phyloP scores from a whole-genome alignment of 306 rosid genomes.

The Hippophae rhamnoides region DNA sequence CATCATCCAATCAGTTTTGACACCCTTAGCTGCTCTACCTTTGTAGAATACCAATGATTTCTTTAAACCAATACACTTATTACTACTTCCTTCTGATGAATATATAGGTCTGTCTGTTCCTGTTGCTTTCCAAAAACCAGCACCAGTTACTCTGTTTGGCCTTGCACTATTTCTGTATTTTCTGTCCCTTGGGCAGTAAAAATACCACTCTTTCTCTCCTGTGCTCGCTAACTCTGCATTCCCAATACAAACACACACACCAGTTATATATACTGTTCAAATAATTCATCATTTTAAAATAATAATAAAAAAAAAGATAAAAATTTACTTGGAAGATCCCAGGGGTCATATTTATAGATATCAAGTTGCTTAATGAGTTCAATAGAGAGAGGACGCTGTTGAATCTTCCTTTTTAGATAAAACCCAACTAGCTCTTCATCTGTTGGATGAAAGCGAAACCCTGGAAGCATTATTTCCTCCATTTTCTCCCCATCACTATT shows the following conservation, averaged over 20 bases:
- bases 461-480: slow-evolving; percentile 81
- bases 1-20: slow-evolving; percentile 98
- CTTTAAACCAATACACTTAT: slow-evolving; percentile 79
- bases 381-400: slow-evolving; percentile 64
- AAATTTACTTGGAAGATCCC: slow-evolving; percentile 92
- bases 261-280: no score
- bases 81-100: slow-evolving; percentile 54
- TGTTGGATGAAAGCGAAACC: slow-evolving; percentile 94
- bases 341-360: slow-evolving; percentile 85
- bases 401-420: slow-evolving; percentile 75
- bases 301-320: no score
- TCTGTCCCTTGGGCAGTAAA: slow-evolving; percentile 88
- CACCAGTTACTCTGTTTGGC: slow-evolving; percentile 84
- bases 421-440: slow-evolving; percentile 97
- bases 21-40: slow-evolving; percentile 82
- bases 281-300: no score
- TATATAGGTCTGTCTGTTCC: slow-evolving; percentile 85
- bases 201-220: slow-evolving; percentile 91
- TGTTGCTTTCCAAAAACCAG: slow-evolving; percentile 96
- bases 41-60: slow-evolving; percentile 84
- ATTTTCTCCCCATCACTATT: slow-evolving; percentile 31
- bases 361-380: slow-evolving; percentile 90
- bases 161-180: slow-evolving; percentile 90
- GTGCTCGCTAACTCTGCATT: slow-evolving; percentile 54
- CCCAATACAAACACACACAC: not conserved